Evolutionary conservation across 2,329 filamentous ascomycete species (phyloP), one percentile per base, ranked within the genome.

Genomic region (Penicillium corylophilum): DNA sequence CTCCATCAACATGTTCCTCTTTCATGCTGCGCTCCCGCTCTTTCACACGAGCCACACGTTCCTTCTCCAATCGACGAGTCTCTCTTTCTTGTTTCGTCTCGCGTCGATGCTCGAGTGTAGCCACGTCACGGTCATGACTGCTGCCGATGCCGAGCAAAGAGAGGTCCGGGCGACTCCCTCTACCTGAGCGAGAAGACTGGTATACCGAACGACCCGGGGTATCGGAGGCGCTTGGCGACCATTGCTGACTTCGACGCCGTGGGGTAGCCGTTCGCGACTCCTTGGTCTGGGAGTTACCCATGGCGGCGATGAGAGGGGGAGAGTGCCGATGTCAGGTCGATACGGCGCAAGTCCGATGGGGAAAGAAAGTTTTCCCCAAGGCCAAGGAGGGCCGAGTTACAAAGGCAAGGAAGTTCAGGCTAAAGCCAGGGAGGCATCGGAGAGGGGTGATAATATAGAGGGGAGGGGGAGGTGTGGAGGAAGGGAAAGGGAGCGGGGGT

Each of bases 61-160:
- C 93, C 65, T 85, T 88, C 70, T 96, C 93, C 49, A 90, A 75
- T 56, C 87, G 88, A 56, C 93, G 82, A 18, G 90, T 90, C 70
- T 99, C 94, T 38, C 90, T 83, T 74, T 97, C 94, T 62, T 93
- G 89, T 67, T 87, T 92, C 7, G 91, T 96, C 74, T 97, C 93
- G 52, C 90, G 83, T 51, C 90, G 86, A 38, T 79, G 75, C 62
- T 85, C 82, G 3, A 79, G 69, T 6, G 74, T 69, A 12, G 75
- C 67, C n/a, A 72, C 68, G 58, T 82, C 79, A 62, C 78, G 71
- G 53, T 82, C 77, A 58, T 71, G 64, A 59, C 66, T 72, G 48
- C 74, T 70, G 36, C 77, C 77, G 9, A 86, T 73, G 49, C 81
- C 80, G 28, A 86, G 75, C 56, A 86, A 79, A 1, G 81, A 81